Evolutionary conservation across 2,329 filamentous ascomycete genomes (phyloP).

Genomic region (Colletotrichum liaoningense): DNA sequence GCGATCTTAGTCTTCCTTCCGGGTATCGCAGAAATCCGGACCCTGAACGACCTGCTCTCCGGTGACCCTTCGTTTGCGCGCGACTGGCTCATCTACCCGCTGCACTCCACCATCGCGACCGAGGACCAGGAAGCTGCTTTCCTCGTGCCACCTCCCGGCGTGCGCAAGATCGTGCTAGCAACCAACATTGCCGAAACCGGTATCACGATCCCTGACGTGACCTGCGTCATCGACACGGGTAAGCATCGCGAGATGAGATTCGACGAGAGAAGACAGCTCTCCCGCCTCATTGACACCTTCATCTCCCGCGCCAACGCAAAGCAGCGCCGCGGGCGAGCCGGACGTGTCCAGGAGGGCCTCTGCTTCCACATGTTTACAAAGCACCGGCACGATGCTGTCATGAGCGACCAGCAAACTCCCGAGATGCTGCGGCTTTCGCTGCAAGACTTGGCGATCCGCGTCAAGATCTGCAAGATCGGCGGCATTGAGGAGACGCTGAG

Average conservation of each 20-base stretch:
- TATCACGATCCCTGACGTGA: slow-evolving; percentile 98
- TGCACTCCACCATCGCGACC: slow-evolving; percentile 95
- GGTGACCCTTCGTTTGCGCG: slow-evolving; percentile 80
- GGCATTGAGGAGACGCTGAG: slow-evolving; percentile 91
- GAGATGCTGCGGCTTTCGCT: slow-evolving; percentile 95
- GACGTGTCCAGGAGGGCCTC: slow-evolving; percentile 92
- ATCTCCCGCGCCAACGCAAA: slow-evolving; percentile 97
- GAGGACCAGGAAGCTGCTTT: slow-evolving; percentile 98
- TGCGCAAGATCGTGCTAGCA: slow-evolving; percentile 92
- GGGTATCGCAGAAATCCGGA: slow-evolving; percentile 91
- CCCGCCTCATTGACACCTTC: slow-evolving; percentile 91
- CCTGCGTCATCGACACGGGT: slow-evolving; percentile 94
- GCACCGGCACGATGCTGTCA: slow-evolving; percentile 83
- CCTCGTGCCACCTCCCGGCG: slow-evolving; percentile 81
- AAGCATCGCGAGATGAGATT: slow-evolving; percentile 99
- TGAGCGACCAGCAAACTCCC: slow-evolving; percentile 93
- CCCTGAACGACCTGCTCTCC: slow-evolving; percentile 85
- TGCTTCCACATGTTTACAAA: slow-evolving; percentile 98
- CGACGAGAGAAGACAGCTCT: slow-evolving; percentile 92
- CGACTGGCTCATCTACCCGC: slow-evolving; percentile 86
- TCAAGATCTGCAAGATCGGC: slow-evolving; percentile 97
- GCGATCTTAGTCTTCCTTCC: slow-evolving; percentile 96
- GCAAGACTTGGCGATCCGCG: slow-evolving; percentile 93
- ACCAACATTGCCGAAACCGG: slow-evolving; percentile 99
- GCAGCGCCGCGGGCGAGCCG: slow-evolving; percentile 91